Conservation (phyloP, 1,284 basidiomycete genomes). For the Earliella scabrosa region DNA sequence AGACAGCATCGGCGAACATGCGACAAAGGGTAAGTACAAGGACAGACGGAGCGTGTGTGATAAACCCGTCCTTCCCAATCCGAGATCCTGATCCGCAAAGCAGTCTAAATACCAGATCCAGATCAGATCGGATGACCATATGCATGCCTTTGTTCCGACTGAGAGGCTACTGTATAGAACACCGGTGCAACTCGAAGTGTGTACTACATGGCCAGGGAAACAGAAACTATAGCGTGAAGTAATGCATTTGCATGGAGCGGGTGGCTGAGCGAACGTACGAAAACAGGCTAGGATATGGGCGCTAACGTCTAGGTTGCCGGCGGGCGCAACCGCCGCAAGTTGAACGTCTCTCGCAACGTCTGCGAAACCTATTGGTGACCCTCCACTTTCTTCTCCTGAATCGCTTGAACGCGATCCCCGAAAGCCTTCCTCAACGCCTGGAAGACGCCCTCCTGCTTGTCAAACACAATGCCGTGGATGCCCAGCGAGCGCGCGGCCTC, state of each 20-base stretch:
- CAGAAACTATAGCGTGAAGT: too few species aligned
- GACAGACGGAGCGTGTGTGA: not conserved
- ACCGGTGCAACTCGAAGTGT: too few species aligned
- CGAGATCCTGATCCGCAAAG: not conserved
- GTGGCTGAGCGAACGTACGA: too few species aligned
- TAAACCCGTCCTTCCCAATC: not conserved
- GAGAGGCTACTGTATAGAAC: too few species aligned
- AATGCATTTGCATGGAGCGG: too few species aligned
- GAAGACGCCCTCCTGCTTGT: conserved; percentile 42
- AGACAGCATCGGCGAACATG: not conserved
- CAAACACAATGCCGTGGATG: conserved; percentile 58
- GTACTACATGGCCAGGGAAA: too few species aligned
- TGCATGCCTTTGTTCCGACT: too few species aligned
- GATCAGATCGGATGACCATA: not conserved
- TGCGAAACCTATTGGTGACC: not conserved
- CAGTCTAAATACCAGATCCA: not conserved
- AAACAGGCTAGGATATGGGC: too few species aligned
- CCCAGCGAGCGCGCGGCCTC: conserved; percentile 57
- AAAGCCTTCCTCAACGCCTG: conserved; percentile 50
- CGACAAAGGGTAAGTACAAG: not conserved
- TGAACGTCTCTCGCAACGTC: too few species aligned
- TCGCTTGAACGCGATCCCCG: conserved; percentile 43
- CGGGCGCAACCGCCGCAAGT: too few species aligned
- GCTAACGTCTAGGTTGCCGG: too few species aligned
- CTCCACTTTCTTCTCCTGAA: conserved; percentile 7